Base-by-base conservation (phyloP, 2,329 filamentous ascomycete species). In the Aspergillus pseudotamarii region DNA sequence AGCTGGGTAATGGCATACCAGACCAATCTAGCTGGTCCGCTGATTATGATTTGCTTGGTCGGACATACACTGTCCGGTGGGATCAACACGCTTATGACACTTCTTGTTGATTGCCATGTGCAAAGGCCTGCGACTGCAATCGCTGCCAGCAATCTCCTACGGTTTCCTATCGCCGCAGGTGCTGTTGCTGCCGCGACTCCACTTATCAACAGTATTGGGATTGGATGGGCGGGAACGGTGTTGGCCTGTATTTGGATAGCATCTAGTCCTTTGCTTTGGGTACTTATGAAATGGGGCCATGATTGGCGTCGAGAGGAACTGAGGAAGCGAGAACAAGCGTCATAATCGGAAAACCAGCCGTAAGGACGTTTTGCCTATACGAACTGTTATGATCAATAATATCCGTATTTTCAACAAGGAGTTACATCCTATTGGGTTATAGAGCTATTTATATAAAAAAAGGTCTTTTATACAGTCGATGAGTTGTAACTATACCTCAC, bases 21-120 rank as follows among this genome's bases (percentile, higher is more conserved):
- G 10, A 71, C 73, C 4, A 69, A 74, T 32, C 63, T 80, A 4
- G 72, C 77, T 3, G 76, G 69, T 0, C 69, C 77, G 5, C 60
- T 78, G 0, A 70, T 78, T 14, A 56, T 79, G 1, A 61, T 78
- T 1, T 78, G 78, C 46, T 62, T 78, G n/a, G 64, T 61, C 2
- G 77, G 73, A 6, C 79, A 75, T 65, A 69, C 69, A 14, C 66
- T 80, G n/a, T 75, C 71, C 19, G 75, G 74, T 3, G 72, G 72
- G 0, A 78, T 75, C 21, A 76, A 82, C 9, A 30, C 76, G 5
- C 65, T 79, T 4, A 82, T 78, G 61, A 80, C 81, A 0, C 68
- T 86, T 34, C 75, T 83, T 66, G 73, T 83, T 0, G 81, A 83
- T 66, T 68, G 80, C 4, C 77, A 78, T 65, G 77, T 78, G 0